phyloP scores from a whole-genome alignment of 768 basidiomycete species.

The Lyophyllum decastes region DNA sequence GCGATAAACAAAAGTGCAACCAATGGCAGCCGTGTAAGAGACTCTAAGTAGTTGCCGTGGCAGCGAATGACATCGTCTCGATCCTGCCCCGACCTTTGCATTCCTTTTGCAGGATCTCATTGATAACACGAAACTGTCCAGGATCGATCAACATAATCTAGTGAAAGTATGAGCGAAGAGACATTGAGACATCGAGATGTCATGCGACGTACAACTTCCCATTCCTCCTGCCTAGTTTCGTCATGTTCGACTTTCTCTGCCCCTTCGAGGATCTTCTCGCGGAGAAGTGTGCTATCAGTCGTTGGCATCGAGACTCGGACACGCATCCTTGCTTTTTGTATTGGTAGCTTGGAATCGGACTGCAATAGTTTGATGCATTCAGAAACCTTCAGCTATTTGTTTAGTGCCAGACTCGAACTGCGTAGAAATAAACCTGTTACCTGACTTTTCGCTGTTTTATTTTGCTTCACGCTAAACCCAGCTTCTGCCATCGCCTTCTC shows the following conservation, averaged over 20 bases:
- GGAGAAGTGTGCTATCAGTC: slow-evolving; percentile 64
- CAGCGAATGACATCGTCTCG: slow-evolving; percentile 79
- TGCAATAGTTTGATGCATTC: slow-evolving; percentile 88
- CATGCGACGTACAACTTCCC: slow-evolving; percentile 75
- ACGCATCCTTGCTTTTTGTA: slow-evolving; percentile 92
- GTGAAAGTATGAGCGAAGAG: slow-evolving; percentile 3
- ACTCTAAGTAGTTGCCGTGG: slow-evolving; percentile 42
- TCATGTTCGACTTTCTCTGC: slow-evolving; percentile 87
- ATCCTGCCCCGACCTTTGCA: slow-evolving; percentile 85
- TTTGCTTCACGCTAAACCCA: slow-evolving; percentile 86
- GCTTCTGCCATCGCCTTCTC: slow-evolving; percentile 98
- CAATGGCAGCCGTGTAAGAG: background rate
- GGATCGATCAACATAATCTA: slow-evolving; percentile 94
- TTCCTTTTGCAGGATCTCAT: slow-evolving; percentile 88
- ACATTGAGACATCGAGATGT: background rate
- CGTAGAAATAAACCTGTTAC: slow-evolving; percentile 34
- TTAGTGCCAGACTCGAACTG: background rate
- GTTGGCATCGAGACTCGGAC: slow-evolving; percentile 78
- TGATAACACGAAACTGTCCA: slow-evolving; percentile 84
- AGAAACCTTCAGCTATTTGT: slow-evolving; percentile 57
- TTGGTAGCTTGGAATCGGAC: slow-evolving; percentile 81
- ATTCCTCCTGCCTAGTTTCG: slow-evolving; percentile 70
- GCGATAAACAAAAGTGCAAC: too few relatives aligned
- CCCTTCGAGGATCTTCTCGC: slow-evolving; percentile 68
- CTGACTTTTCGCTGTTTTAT: slow-evolving; percentile 95